Conservation (phyloP, 768 basidiomycete genomes). For the Mycena metata region DNA sequence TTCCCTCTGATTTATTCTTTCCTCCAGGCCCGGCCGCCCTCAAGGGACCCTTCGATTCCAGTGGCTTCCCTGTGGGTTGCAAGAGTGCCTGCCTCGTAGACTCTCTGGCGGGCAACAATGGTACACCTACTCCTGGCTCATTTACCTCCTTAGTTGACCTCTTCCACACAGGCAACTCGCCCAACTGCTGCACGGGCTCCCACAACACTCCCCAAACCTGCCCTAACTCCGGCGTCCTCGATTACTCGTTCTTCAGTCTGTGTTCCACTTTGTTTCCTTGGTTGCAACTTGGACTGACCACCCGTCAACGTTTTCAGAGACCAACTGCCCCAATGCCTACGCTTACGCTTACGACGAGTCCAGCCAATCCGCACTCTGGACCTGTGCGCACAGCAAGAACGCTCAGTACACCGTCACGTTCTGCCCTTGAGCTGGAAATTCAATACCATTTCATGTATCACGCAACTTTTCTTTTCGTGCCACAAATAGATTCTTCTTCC, state of each 20-base stretch:
- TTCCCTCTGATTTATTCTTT: no score
- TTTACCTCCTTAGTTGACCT: no score
- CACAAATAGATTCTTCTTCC: no score
- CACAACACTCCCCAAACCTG: conserved; percentile 10
- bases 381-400: conserved; percentile 36
- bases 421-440: conserved; percentile 42
- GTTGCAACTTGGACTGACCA: no score
- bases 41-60: conserved; percentile 28
- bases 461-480: no score
- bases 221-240: conserved; percentile 8
- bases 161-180: no score
- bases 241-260: conserved; percentile 22
- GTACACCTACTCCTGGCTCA: no score
- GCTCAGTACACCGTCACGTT: conserved; percentile 47
- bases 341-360: conserved; percentile 49
- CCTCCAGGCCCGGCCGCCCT: conserved; percentile 15
- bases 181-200: conserved; percentile 12
- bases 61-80: conserved; percentile 25
- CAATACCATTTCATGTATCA: no score
- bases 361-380: conserved; percentile 48
- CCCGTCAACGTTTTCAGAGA: no score
- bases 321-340: no score
- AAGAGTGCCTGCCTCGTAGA: conserved; percentile 17
- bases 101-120: conserved; percentile 9
- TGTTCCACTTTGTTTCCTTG: not conserved